Conservation (phyloP, 1,139 yeast genomes). For the Suhomyces bribrorum region DNA sequence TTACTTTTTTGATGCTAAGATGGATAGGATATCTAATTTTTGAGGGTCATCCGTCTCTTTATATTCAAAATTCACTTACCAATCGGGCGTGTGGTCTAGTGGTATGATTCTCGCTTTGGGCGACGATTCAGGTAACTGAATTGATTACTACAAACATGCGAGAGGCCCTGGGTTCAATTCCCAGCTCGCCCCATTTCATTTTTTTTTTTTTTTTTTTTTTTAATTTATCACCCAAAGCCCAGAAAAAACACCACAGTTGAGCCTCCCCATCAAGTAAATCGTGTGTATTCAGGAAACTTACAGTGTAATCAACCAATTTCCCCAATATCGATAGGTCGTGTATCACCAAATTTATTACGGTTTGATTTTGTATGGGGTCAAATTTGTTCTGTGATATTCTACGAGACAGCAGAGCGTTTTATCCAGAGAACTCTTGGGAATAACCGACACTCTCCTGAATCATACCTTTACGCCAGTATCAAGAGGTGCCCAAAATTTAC, state of each 20-base stretch:
- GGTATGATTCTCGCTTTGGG: slow-evolving; percentile 26
- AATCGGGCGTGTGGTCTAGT: slow-evolving; percentile 24
- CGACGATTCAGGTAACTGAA: slow-evolving; percentile 6
- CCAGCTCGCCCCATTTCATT: slow-evolving; percentile 21
- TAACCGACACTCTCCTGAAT: not conserved
- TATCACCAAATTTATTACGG: slow-evolving; percentile 1
- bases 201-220: slow-evolving; percentile 3
- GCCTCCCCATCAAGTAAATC: not conserved
- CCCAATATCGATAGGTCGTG: not conserved
- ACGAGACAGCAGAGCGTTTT: not conserved
- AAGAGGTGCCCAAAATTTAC: no score
- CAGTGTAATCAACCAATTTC: no score
- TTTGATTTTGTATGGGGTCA: slow-evolving; percentile 1
- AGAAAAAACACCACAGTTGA: no score
- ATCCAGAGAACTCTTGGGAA: not conserved
- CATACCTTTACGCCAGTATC: not conserved
- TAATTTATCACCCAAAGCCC: not conserved
- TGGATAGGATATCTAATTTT: not conserved
- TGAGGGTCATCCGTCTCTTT: not conserved
- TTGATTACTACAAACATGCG: slow-evolving; percentile 15
- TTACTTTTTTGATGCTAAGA: no score
- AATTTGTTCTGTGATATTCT: slow-evolving; percentile 4
- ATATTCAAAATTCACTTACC: not conserved
- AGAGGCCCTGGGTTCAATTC: slow-evolving; percentile 27
- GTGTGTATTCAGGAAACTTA: not conserved